Evolutionary conservation across 768 basidiomycete species (phyloP), one percentile per base, ranked within the genome.

Genomic region (Rhizopogon salebrosus): DNA sequence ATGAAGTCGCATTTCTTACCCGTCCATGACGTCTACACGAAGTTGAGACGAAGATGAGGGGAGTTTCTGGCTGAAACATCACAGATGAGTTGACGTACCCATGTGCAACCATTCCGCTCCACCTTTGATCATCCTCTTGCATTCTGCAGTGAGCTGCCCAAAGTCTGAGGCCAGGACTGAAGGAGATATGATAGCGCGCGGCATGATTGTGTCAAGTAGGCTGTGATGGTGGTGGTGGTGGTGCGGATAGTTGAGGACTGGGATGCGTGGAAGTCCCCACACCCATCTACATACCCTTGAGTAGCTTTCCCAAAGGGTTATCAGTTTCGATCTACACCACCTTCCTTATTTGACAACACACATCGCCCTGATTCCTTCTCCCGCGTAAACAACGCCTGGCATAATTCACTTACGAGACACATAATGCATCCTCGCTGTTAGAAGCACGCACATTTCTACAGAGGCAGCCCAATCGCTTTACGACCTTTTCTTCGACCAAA

Each of bases 31-130:
- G 75, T 98, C 94, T 97, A 60, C 31, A 22, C 3, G 42, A 41
- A 26, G 35, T 20, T n/a, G 34, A 4, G 29, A 23, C 20, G 35
- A 56, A 26, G 46, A 45, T 39, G 10, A 62, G 10, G 61, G 59
- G 29, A 51, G 13, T 54, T 31, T 53, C 52, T 59, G 16, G 48
- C 52, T 56, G 56, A 56, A 18, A 43, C 38, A 48, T 35, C 41
- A 40, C 11, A 37, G 48, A 14, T 26, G 38, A 18, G 38, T 45
- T 29, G 26, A 60, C 66, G 59, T 55, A 89, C 94, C 94, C 95
- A 98, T 98, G 62, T 98, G 95, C 53, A 98, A 80, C 97, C 97
- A 98, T 69, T 98, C 88, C 20, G 95, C 95, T 11, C 97, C 97
- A 56, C 84, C 82, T 65, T 86, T 84, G 55, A 98, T 92, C 94